Evolutionary conservation across 2,329 filamentous ascomycete species (phyloP).

Genomic region (Dactylellina sp.): DNA sequence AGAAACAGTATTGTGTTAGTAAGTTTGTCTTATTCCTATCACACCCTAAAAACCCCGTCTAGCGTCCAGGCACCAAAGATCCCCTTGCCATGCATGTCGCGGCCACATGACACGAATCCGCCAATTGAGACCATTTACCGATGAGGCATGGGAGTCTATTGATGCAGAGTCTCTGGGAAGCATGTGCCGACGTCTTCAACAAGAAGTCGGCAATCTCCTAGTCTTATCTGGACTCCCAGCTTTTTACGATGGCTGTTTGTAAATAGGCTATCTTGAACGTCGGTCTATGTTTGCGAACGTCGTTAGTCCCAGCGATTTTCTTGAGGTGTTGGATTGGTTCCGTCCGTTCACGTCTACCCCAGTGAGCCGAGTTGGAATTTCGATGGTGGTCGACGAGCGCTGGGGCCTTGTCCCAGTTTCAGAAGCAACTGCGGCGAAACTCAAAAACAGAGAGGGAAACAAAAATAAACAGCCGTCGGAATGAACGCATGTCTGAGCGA

Average conservation of each 20-base stretch:
- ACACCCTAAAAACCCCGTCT: too few relatives aligned
- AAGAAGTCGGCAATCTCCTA: too few relatives aligned
- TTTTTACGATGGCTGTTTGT: too few relatives aligned
- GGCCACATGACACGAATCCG: constrained; percentile 32
- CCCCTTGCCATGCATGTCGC: constrained; percentile 41
- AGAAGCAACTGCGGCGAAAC: constrained; percentile 39
- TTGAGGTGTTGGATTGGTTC: constrained; percentile 51
- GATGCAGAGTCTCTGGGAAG: too few relatives aligned
- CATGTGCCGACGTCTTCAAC: too few relatives aligned
- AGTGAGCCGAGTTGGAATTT: constrained; percentile 1
- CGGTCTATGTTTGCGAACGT: constrained; percentile 41
- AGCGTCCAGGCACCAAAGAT: neutral
- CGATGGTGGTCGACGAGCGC: constrained; percentile 22
- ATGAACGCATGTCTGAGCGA: neutral
- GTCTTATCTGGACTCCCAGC: too few relatives aligned
- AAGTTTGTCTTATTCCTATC: neutral
- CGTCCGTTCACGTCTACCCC: constrained; percentile 39
- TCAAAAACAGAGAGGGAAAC: constrained; percentile 4
- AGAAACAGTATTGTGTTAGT: neutral
- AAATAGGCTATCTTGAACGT: constrained; percentile 17
- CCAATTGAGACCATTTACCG: constrained; percentile 1
- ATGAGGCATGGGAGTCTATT: neutral
- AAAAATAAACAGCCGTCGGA: constrained; percentile 28
- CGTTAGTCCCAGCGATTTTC: constrained; percentile 31
- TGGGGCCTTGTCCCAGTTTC: constrained; percentile 17